phyloP scores from a whole-genome alignment of 2,329 filamentous ascomycete genomes.

The Colletotrichum higginsianum region DNA sequence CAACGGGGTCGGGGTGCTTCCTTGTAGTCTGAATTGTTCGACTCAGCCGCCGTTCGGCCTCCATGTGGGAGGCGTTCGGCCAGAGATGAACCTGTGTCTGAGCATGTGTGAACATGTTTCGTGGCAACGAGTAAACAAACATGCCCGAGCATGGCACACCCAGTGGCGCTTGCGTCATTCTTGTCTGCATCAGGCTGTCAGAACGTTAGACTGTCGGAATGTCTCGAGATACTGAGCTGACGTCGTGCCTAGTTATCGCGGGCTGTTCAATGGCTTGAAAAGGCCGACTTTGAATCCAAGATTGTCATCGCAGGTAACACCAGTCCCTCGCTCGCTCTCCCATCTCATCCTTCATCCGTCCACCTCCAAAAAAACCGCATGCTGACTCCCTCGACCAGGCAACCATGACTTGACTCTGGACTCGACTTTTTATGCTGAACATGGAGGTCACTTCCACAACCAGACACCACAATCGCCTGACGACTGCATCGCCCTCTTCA shows the following conservation, averaged over 20 bases:
- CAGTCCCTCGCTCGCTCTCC: background rate
- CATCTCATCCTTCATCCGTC: background rate
- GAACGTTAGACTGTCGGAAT: too few species aligned
- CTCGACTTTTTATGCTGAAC: constrained; percentile 69
- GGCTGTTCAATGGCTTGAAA: constrained; percentile 77
- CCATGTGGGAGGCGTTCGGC: constrained; percentile 27
- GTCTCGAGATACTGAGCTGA: constrained; percentile 2
- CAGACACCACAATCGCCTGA: constrained; percentile 66
- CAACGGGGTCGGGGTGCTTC: background rate
- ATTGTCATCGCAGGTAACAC: constrained; percentile 76
- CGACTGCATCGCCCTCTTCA: constrained; percentile 69
- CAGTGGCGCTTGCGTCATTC: background rate
- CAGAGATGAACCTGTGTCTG: constrained; percentile 13
- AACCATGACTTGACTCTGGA: constrained; percentile 85
- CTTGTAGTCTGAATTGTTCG: constrained; percentile 3
- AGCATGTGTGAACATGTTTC: constrained; percentile 3
- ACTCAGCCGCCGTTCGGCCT: background rate
- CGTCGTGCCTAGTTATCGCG: constrained; percentile 63
- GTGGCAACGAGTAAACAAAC: constrained; percentile 25
- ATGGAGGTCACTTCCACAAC: constrained; percentile 70
- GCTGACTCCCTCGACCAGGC: constrained; percentile 59
- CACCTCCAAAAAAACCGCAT: background rate
- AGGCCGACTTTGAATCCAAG: constrained; percentile 77
- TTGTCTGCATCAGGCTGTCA: too few species aligned
- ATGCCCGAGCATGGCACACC: background rate